phyloP scores from a whole-genome alignment of 1,284 basidiomycete species.

The Boletus sp. region DNA sequence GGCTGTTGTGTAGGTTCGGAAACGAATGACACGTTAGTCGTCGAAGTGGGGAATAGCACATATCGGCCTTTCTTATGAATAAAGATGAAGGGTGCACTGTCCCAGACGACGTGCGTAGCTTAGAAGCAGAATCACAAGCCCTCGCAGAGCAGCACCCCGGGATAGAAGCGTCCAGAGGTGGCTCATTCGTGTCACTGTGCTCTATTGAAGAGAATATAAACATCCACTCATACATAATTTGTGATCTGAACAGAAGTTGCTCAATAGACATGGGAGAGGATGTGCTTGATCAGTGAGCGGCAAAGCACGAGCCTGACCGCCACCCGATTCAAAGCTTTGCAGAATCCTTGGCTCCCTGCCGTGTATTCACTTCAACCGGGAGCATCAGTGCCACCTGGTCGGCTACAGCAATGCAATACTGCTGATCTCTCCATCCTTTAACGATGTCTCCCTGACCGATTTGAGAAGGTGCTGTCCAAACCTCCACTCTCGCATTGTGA shows the following conservation, averaged over 20 bases:
- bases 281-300: too few species aligned
- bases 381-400: conserved; percentile 56
- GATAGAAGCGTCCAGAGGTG: not conserved
- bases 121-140: not conserved
- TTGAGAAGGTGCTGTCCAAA: conserved; percentile 60
- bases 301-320: not conserved
- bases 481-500: conserved; percentile 54
- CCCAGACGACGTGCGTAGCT: not conserved
- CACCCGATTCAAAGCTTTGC: conserved; percentile 19
- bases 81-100: too few species aligned
- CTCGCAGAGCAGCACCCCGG: conserved; percentile 2
- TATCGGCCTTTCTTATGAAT: too few species aligned
- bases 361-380: conserved; percentile 43
- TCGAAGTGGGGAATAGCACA: too few species aligned
- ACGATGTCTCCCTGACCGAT: conserved; percentile 42
- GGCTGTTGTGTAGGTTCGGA: not conserved
- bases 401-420: conserved; percentile 57
- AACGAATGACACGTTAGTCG: not conserved
- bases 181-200: not conserved
- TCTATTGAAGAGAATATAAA: conserved; percentile 1
- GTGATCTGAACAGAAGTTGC: not conserved
- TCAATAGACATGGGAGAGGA: too few species aligned
- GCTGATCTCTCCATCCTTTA: conserved; percentile 53
- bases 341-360: conserved; percentile 29
- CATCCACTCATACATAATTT: not conserved